Conservation (phyloP, 495 filamentous ascomycete species). For the Astrothelium macrocarpum region DNA sequence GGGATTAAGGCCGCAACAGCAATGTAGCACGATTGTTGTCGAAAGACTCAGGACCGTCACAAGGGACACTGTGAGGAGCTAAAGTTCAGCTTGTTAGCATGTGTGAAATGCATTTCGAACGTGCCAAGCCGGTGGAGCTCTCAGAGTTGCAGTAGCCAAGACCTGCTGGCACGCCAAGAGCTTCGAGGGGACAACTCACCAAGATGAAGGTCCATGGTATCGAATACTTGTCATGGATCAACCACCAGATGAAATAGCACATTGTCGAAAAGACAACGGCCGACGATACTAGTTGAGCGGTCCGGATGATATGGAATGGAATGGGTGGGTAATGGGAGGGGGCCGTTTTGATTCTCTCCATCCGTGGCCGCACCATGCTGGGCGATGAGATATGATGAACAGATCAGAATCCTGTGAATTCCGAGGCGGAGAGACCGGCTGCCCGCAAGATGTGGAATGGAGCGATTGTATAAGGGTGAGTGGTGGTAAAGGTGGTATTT, state of each 20-base stretch:
- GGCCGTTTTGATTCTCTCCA: slow-evolving; percentile 22
- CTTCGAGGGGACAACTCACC: slow-evolving; percentile 33
- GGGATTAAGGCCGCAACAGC: slow-evolving; percentile 47
- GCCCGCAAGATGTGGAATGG: background rate
- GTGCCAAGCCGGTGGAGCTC: background rate
- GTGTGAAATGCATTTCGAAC: slow-evolving; percentile 2
- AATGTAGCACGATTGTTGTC: slow-evolving; percentile 47
- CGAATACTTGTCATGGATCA: slow-evolving; percentile 43
- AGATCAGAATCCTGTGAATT: background rate
- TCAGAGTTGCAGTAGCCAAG: slow-evolving; percentile 8
- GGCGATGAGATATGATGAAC: background rate
- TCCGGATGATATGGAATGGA: slow-evolving; percentile 49
- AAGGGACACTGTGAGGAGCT: slow-evolving; percentile 49
- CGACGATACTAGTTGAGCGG: slow-evolving; percentile 42
- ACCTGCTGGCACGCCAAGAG: slow-evolving; percentile 2
- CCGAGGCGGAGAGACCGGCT: slow-evolving; percentile 2
- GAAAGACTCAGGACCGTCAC: slow-evolving; percentile 45
- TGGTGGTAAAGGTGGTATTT: background rate
- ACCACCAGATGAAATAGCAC: slow-evolving; percentile 51
- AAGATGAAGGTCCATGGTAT: slow-evolving; percentile 58
- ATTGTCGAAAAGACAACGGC: slow-evolving; percentile 50
- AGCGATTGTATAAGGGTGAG: slow-evolving; percentile 7
- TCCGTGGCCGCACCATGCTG: slow-evolving; percentile 6
- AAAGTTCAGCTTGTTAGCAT: background rate
- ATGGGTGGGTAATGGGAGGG: slow-evolving; percentile 50